A percentile compares a stretch with the other conserved stretches of the same genome.
Evolutionary conservation across 352 stramenopile genomes (phyloP).

Genomic region (Pythium dissimile): DNA sequence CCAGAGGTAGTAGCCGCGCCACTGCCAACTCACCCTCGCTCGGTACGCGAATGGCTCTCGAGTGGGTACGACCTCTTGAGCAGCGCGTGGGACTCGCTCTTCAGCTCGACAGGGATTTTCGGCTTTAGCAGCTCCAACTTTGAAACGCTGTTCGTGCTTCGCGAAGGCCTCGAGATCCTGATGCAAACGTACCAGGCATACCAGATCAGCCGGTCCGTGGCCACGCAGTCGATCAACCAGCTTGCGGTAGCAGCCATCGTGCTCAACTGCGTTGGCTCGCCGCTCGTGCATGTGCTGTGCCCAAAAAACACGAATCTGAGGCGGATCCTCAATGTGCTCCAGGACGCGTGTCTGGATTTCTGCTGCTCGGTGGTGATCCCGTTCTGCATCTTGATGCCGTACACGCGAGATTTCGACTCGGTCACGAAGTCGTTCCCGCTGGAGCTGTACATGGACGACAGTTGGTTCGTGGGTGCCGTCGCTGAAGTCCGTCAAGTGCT

Average conservation of each 20-base stretch:
- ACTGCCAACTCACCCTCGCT: no score
- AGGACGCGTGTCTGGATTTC: slow-evolving; percentile 19
- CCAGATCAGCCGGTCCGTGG: slow-evolving; percentile 13
- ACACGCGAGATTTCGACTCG: no score
- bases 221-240: slow-evolving; percentile 22
- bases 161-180: slow-evolving; percentile 17
- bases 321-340: slow-evolving; percentile 9
- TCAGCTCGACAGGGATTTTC: slow-evolving; percentile 8
- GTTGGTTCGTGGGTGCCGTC: slow-evolving; percentile 11
- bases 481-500: slow-evolving; percentile 11
- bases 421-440: no score
- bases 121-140: slow-evolving; percentile 6
- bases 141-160: slow-evolving; percentile 10
- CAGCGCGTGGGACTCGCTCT: not conserved
- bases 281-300: slow-evolving; percentile 6
- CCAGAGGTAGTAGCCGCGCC: not conserved
- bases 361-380: slow-evolving; percentile 24
- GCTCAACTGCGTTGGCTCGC: slow-evolving; percentile 13
- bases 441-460: no score
- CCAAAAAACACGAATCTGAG: not conserved
- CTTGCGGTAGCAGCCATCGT: slow-evolving; percentile 16
- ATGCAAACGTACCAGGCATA: slow-evolving; percentile 26
- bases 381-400: slow-evolving; percentile 17
- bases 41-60: not conserved
- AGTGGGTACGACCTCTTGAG: not conserved